Base-by-base conservation (phyloP, 1,139 yeast species). In the Lodderomyces metapsilosis region DNA sequence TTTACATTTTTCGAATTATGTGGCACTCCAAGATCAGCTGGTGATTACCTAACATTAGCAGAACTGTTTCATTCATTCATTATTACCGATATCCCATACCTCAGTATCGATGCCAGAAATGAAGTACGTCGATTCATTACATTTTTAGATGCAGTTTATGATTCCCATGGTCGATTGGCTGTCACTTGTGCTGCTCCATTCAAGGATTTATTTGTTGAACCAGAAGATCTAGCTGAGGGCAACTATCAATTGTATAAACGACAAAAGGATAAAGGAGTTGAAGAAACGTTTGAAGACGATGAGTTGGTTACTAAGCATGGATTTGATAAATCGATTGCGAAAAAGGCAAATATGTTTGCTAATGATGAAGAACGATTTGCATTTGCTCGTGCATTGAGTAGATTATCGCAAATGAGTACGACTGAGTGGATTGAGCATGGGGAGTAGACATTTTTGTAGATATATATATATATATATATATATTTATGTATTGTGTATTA, bases 281-380 rank as follows among this genome's bases (percentile, higher is more conserved):
- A 76, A 68, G 39, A 37, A 45, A 66, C 71, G 7, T 65, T 71
- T 43, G 80, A 74, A 44, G 67, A 78, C 45, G 88, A 84, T 52
- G 82, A 78, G 22, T 67, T 84, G 58, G 86, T 83, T 22, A 72
- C 72, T 10, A 76, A 80, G 46, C 88, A 84, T 58, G 95, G 92
- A 1, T 83, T 85, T 49, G 87, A 84, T 50, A 78, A 81, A 47
- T 81, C 80, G 49, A 71, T 84, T 41, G 88, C 92, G n/a, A 77
- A 83, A 51, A 80, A 83, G 58, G 86, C 94, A 1, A 70, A 85
- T 27, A 80, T 88, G 80, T 91, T 92, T 66, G 44, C 39, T 27
- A 74, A 85, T 36, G 98, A 89, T 59, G 98, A 92, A 62, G 98
- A 92, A 64, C 78, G 84, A 61, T 92, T 92, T 69, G 98, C 98